These are phyloP conservation scores for Bolboschoenoplectus hybrid DNA, from an alignment of 202 grass and related monocot genomes.

Conservation along the genomic window DNA sequence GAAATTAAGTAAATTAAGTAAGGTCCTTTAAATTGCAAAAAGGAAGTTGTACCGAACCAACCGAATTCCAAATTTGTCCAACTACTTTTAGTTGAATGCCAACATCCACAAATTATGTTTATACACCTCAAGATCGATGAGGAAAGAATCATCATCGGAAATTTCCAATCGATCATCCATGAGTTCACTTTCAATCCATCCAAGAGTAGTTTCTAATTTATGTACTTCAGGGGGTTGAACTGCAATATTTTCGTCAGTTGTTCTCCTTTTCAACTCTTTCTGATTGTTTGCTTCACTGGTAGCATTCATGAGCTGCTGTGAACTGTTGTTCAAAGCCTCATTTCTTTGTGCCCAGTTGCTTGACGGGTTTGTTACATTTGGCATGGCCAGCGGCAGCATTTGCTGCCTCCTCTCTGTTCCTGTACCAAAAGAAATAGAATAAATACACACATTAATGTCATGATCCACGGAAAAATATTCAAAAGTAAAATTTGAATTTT, in stretches of 20 bases:
- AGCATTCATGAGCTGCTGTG: background rate
- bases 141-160: background rate
- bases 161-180: constrained; percentile 3
- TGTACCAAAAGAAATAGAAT: background rate
- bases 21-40: constrained; percentile 7
- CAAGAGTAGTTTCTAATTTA: background rate
- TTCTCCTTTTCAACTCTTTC: background rate
- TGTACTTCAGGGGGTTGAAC: background rate
- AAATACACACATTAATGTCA: background rate
- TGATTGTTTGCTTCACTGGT: background rate
- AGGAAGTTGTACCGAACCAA: background rate
- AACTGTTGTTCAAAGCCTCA: background rate
- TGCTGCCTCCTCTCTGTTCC: background rate
- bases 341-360: background rate
- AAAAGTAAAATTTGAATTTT: background rate
- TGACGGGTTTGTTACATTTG: background rate
- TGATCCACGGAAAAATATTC: background rate
- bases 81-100: constrained; percentile 5
- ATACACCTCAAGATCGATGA: constrained; percentile 4
- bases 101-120: background rate
- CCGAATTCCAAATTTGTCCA: background rate
- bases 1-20: background rate
- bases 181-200: constrained; percentile 17
- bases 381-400: background rate
- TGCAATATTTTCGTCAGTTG: background rate